Base-by-base conservation (phyloP, 257 asterid species). In the Nicotiana sylvestris region DNA sequence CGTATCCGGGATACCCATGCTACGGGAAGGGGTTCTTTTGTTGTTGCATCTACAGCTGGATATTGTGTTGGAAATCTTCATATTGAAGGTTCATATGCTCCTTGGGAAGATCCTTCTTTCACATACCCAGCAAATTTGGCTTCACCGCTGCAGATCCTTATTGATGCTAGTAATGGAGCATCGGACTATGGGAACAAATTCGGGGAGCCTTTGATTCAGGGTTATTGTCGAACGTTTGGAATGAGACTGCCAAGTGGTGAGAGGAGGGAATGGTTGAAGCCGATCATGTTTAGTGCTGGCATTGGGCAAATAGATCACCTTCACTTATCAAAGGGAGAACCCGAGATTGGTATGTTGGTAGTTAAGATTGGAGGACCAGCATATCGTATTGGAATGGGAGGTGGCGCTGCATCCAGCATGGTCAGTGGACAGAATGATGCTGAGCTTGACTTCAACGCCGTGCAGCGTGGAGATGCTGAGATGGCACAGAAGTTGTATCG, bases 321-420 rank as follows among this genome's bases (percentile, higher is more conserved):
- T 57, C 99, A 96, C 87, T 87, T 96, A 85, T 8, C 93, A 0
- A 96, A 94, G 86, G 97, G 97, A 49, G 98, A 93, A 83, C 97
- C 99, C 6, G 98, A 93, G 77, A 68, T 96, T 39, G 99, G 99
- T 61, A 96, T 96, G 99, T 58, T 96, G 39, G 99, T 96, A 81
- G 98, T 93, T 57, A 93, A 94, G 95, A 94, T 96, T 85, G 98
- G 99, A 77, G 98, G 99, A 61, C 98, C 98, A 5, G 98, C 98
- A 5, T 94, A 96, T 85, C 98, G 97, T 77, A 94, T 94, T 82
- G 99, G 98, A 60, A 94, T 96, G 99, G 98, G 98, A 10, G 98
- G 98, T 81, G 98, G 99, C 84, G 99, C 99, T 84, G 98, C 99
- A 15, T 96, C 99, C 68, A 96, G 98, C 89, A 96, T 96, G 99